phyloP scores from a whole-genome alignment of 495 filamentous ascomycete genomes.

The Sordaria brevicollis region DNA sequence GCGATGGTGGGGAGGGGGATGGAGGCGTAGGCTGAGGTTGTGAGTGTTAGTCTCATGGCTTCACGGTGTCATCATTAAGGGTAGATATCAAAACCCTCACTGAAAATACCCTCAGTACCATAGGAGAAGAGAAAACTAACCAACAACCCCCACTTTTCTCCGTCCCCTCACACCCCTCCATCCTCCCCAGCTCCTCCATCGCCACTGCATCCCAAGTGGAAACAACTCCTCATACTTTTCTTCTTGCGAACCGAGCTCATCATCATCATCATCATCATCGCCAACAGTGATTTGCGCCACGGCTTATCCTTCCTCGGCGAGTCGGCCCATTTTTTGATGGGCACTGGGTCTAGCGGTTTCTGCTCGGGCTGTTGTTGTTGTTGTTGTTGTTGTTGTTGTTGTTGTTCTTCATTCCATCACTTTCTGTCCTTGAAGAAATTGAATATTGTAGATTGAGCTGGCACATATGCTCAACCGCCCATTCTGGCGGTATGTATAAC shows the following conservation, averaged over 20 bases:
- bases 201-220: conserved; percentile 8
- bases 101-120: too few species aligned
- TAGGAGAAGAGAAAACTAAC: conserved; percentile 15
- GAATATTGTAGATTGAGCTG: not conserved
- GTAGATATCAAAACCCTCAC: too few species aligned
- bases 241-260: too few species aligned
- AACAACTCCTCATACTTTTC: not conserved
- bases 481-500: conserved; percentile 7
- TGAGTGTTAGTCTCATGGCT: not conserved
- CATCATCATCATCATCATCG: not conserved
- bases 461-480: not conserved
- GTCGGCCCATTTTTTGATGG: conserved; percentile 47
- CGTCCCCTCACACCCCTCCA: conserved; percentile 17
- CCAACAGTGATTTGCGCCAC: conserved; percentile 29
- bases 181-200: conserved; percentile 11
- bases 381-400: too few species aligned
- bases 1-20: not conserved
- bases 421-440: too few species aligned
- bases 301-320: conserved; percentile 49
- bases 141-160: conserved; percentile 25
- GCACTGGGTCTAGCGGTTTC: conserved; percentile 33
- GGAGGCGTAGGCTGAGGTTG: conserved; percentile 5
- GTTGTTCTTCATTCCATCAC: too few species aligned
- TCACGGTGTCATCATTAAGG: not conserved
- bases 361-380: not conserved